Evolutionary conservation across 441 rosid species (phyloP), one percentile per base, ranked within the genome.

Genomic region (Pelargonium australe): DNA sequence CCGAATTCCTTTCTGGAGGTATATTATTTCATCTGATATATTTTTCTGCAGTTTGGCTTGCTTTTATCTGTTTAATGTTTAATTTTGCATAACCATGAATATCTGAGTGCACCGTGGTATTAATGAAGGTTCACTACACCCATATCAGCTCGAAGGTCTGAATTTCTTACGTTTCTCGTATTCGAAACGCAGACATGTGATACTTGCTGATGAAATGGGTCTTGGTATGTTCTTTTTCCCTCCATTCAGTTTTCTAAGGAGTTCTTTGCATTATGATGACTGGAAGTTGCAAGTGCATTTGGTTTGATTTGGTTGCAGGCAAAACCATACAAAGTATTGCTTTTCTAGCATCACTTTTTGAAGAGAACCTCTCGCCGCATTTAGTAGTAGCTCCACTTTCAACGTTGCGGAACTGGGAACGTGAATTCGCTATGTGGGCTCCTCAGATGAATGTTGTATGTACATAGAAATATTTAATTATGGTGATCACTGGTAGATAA

Each of bases 131-230:
- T 82, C 95, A 63, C 78, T 95, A 74, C 98, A 95, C 77, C 99
- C 97, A 1, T 95, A 95, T 80, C 99, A 95, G 80, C 88, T 95
- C 70, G 97, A 92, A 86, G 98, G 99, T 58, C 84, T 95, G 75
- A 95, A 95, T 72, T 95, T 95, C 83, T 73, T 95, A 78, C 89
- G 98, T 45, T 95, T 86, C 79, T 90, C 99, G 17, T 90, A 97
- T 96, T 90, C 97, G 70, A 92, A 92, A 74, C 96, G 88, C 68
- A 95, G 97, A 1, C 98, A 95, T 83, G 99, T 90, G 37, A 92
- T 95, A 74, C 98, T 95, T 76, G 99, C 99, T 70, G 99, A 95
- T 86, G 99, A 95, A 79, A 95, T 95, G 98, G 99, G 98, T 63
- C 88, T 95, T 68, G 99, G 99, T 92, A 80, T 55, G 62, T 55